Base-by-base conservation (phyloP, 768 basidiomycete genomes). In the Termitomyces bulborhizus region DNA sequence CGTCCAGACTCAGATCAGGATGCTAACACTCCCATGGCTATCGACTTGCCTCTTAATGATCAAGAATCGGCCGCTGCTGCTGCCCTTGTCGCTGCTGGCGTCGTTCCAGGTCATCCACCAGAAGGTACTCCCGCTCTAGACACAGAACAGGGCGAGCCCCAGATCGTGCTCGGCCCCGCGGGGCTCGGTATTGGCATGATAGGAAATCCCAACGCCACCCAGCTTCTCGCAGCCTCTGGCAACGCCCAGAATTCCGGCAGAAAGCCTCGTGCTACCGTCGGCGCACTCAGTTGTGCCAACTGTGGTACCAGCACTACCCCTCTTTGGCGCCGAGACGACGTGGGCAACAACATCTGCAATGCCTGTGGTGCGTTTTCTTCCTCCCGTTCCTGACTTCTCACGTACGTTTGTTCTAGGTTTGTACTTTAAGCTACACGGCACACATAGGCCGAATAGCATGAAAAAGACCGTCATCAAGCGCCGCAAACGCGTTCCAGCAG, bases 401-500 rank as follows among this genome's bases (percentile, higher is more conserved):
- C 62, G 62, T 15, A 18, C 40, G 39, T 32, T 32, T 3, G 31
- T 8, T 51, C 6, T 40, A 98, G 96, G 96, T 54, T 81, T 99
- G 8, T 99, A 98, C 75, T 97, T 93, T 80, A 98, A 99, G 73
- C 81, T 99, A 12, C 97, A 99, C 74, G 93, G 94, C 46, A 92
- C 91, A 2, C 94, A 98, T 64, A 85, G 97, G 37, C 97, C 97
- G 39, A 95, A 94, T 60, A 92, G 93, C 59, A 96, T 99, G 94
- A 98, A 97, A 73, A 98, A 98, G 77, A 90, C 92, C 4, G 93
- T 97, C 62, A 99, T 99, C 80, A 99, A 99, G 75, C 83, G 97
- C 34, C 80, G 97, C 61, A 98, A 98, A 73, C 87, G 97, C 62
- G 95, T 99, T 41, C 94, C 97, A 36, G 95, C 96, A 49, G 93